Evolutionary conservation across 2,329 filamentous ascomycete species (phyloP).

Genomic region (Claviceps sp.): DNA sequence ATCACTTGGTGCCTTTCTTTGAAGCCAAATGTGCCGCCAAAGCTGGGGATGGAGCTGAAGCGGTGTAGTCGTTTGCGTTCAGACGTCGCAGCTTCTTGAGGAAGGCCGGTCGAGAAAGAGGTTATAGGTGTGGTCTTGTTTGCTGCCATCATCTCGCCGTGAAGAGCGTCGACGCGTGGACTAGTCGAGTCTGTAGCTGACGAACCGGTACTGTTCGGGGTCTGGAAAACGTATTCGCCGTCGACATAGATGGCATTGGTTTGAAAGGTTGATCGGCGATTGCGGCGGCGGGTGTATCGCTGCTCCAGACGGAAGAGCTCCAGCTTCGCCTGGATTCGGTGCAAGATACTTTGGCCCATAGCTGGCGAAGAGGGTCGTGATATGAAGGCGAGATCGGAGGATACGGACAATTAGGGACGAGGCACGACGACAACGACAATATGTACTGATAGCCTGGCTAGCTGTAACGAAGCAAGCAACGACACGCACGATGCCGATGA

Average conservation of each 20-base stretch:
- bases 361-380: slow-evolving; percentile 8
- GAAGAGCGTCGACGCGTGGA: slow-evolving; percentile 21
- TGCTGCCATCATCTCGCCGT: slow-evolving; percentile 18
- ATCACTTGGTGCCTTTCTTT: slow-evolving; percentile 21
- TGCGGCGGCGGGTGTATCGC: slow-evolving; percentile 79
- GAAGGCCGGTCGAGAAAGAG: slow-evolving; percentile 11
- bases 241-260: slow-evolving; percentile 87
- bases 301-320: slow-evolving; percentile 93
- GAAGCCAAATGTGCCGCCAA: slow-evolving; percentile 25
- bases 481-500: background rate
- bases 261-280: slow-evolving; percentile 76
- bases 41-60: slow-evolving; percentile 43
- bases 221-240: slow-evolving; percentile 83
- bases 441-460: background rate
- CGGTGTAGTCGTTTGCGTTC: slow-evolving; percentile 39
- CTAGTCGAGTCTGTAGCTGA: slow-evolving; percentile 30
- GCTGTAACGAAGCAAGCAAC: background rate
- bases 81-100: slow-evolving; percentile 13
- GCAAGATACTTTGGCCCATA: slow-evolving; percentile 40
- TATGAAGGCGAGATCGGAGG: background rate
- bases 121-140: slow-evolving; percentile 9
- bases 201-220: slow-evolving; percentile 44
- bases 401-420: slow-evolving; percentile 1
- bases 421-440: background rate
- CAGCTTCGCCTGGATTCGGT: slow-evolving; percentile 53